Evolutionary conservation across 1,139 yeast genomes (phyloP).

Genomic region (Spencermartinsiella ligniputridi): DNA sequence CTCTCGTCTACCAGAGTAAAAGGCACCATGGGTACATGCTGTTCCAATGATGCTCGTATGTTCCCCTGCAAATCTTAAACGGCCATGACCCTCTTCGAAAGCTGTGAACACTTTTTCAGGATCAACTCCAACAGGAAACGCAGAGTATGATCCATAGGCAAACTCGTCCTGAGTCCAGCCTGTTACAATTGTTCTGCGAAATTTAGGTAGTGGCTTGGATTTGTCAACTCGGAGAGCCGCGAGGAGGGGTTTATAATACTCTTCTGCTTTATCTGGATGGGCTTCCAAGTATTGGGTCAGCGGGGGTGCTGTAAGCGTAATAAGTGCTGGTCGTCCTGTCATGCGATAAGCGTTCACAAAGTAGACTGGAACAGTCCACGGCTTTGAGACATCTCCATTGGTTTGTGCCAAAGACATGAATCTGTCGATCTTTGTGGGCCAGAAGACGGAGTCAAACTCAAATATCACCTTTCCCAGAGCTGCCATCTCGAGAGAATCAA

Average conservation of each 20-base stretch:
- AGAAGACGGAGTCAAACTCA: constrained; percentile 64
- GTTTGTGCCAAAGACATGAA: constrained; percentile 37
- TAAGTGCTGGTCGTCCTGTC: constrained; percentile 44
- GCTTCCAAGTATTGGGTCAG: constrained; percentile 51
- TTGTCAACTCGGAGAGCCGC: constrained; percentile 24
- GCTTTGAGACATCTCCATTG: constrained; percentile 7
- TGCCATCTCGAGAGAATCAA: constrained; percentile 56
- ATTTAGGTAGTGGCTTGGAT: constrained; percentile 36
- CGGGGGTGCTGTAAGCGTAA: constrained; percentile 65
- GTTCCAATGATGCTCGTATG: constrained; percentile 70
- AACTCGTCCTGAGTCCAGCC: constrained; percentile 70
- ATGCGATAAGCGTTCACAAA: constrained; percentile 41
- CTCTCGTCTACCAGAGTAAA: constrained; percentile 65
- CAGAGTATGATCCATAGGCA: constrained; percentile 72
- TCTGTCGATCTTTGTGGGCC: constrained; percentile 54
- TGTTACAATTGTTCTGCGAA: constrained; percentile 51
- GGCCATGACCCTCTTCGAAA: constrained; percentile 52
- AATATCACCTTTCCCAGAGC: constrained; percentile 73
- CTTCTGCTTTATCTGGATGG: constrained; percentile 40
- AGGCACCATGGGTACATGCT: constrained; percentile 85
- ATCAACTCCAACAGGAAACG: constrained; percentile 62
- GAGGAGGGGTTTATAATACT: constrained; percentile 42
- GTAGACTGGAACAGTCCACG: constrained; percentile 44
- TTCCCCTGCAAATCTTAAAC: constrained; percentile 75
- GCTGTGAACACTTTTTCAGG: constrained; percentile 55